Base-by-base conservation (phyloP, 2,329 filamentous ascomycete genomes). In the Alternaria sp. region DNA sequence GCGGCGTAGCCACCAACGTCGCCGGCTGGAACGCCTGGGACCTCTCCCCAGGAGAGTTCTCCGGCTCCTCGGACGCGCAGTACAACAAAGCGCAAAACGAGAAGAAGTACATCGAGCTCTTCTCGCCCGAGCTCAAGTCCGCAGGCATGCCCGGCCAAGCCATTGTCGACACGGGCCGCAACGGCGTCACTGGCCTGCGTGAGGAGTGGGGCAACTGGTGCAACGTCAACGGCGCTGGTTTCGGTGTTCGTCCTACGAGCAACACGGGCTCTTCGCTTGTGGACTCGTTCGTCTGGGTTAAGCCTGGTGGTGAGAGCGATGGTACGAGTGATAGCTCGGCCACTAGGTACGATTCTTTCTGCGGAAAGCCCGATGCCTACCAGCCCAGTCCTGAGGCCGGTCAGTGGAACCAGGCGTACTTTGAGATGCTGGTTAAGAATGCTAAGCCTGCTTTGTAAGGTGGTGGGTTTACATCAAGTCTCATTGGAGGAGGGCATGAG, bases 221-320 rank as follows among this genome's bases (percentile, higher is more conserved):
- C 82, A 91, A 90, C 75, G 83, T 90, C 69, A 86, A 83, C 61
- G 87, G 86, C 46, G 87, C 88, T 55, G 89, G 89, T 12, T 91
- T 90, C 68, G 89, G 89, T 67, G 80, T 81, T 15, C 85, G 88
- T 11, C 88, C 89, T 1, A 86, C 86, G 0, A 81, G 85, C 25
- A 82, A 85, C 74, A 91, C 89, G 5, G 88, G 87, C 15, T 83
- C 87, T 63, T 73, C 80, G 2, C 80, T 89, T 23, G 82, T 85
- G 21, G 90, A 92, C 76, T 86, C 89, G 28, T 90, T 91, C 67
- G 89, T 91, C 62, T 91, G 89, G 89, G 82, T 91, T 71, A 91
- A 91, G 85, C 89, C 89, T 6, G 89, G 89, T 69, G 84, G 84
- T 58, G 85, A 86, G 75, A 82, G 80, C 19, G 85, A 86, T 67